Conservation (phyloP, 1,139 yeast species). For the Candida smagusa region DNA sequence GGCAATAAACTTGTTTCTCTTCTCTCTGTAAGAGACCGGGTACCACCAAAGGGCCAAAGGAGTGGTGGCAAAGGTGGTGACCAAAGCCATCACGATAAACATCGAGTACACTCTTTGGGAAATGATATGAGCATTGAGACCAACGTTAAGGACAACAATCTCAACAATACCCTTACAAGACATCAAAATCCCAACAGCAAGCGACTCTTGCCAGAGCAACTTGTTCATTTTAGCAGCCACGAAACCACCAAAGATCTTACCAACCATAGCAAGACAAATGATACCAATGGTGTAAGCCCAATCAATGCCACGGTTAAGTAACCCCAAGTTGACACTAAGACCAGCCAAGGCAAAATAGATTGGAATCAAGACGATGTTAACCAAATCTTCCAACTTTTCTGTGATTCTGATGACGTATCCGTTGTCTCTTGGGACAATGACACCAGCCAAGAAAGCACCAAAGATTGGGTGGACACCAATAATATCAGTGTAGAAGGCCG, state of each 20-base stretch:
- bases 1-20: slow-evolving; percentile 37
- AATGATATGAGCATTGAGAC: slow-evolving; percentile 67
- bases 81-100: slow-evolving; percentile 78
- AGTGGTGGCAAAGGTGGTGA: slow-evolving; percentile 71
- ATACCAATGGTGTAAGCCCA: slow-evolving; percentile 77
- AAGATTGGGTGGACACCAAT: slow-evolving; percentile 81
- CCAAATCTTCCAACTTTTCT: slow-evolving; percentile 73
- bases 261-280: slow-evolving; percentile 60
- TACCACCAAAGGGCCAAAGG: slow-evolving; percentile 62
- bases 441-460: slow-evolving; percentile 77
- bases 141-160: slow-evolving; percentile 72
- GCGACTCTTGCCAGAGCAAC: slow-evolving; percentile 65
- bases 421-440: slow-evolving; percentile 74
- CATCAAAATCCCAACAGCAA: slow-evolving; percentile 79
- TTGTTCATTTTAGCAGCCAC: slow-evolving; percentile 61
- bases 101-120: slow-evolving; percentile 65
- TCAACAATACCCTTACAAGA: slow-evolving; percentile 86
- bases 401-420: slow-evolving; percentile 67
- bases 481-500: slow-evolving; percentile 76
- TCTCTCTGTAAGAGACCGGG: slow-evolving; percentile 59
- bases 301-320: slow-evolving; percentile 59
- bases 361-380: slow-evolving; percentile 67
- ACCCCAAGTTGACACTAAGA: slow-evolving; percentile 61
- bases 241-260: slow-evolving; percentile 66
- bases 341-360: slow-evolving; percentile 80